These are phyloP conservation scores for Medicago arabica DNA, from an alignment of 306 rosid genomes.

Conservation along the genomic window DNA sequence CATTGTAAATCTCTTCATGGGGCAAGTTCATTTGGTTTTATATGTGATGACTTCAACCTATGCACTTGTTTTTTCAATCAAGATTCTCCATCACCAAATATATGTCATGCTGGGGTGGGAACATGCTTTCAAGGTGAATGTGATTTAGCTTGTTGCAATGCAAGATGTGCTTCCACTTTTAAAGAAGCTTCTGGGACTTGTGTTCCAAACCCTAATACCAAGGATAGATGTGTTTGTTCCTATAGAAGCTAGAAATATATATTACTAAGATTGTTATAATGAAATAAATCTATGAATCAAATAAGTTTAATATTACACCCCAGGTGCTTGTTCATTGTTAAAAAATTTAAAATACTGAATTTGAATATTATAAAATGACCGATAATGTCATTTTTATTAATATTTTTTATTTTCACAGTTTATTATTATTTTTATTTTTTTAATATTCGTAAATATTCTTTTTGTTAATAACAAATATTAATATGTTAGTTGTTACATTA, in stretches of 20 bases:
- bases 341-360: no score
- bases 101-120: background rate
- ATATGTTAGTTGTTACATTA: no score
- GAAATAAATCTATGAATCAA: no score
- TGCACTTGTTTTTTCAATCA: background rate
- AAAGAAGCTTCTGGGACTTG: background rate
- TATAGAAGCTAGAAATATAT: background rate
- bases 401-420: no score
- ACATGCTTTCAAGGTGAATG: background rate
- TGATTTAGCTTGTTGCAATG: background rate
- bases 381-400: no score
- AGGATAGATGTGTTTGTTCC: background rate
- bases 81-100: background rate
- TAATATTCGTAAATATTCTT: no score
- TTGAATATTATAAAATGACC: no score
- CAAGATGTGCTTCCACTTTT: background rate
- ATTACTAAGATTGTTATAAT: no score
- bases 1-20: background rate
- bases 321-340: no score
- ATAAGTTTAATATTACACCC: no score
- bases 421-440: no score
- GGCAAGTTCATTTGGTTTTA: fast-evolving
- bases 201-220: background rate
- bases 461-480: no score
- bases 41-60: background rate